These are phyloP conservation scores for Myxozyma vanderwaltii DNA, from an alignment of 805 yeast genomes.

Conservation along the genomic window DNA sequence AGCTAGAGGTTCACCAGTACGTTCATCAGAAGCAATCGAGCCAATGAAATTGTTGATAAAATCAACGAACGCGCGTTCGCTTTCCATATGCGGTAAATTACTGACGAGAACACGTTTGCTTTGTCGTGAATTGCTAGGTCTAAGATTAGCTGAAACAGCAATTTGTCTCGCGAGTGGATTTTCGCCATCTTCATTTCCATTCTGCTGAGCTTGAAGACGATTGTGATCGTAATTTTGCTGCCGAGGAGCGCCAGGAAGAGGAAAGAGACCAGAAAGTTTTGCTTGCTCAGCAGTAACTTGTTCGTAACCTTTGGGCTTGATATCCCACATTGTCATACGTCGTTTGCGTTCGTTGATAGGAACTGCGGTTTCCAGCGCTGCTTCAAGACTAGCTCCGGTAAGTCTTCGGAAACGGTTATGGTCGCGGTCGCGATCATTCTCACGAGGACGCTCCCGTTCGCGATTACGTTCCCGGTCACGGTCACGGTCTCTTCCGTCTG, in stretches of 20 bases:
- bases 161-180: constrained; percentile 20
- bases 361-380: constrained; percentile 46
- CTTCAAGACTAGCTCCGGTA: constrained; percentile 17
- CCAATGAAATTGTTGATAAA: constrained; percentile 28
- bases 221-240: constrained; percentile 27
- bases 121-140: constrained; percentile 32
- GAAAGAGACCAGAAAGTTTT: constrained; percentile 75
- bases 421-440: constrained; percentile 18
- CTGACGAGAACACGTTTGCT: constrained; percentile 32
- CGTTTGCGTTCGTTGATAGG: constrained; percentile 58
- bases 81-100: constrained; percentile 19
- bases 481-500: constrained; percentile 28
- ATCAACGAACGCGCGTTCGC: constrained; percentile 19
- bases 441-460: constrained; percentile 31
- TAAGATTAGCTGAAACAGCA: constrained; percentile 22
- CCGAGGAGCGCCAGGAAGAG: constrained; percentile 64
- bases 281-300: constrained; percentile 74
- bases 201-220: constrained; percentile 16
- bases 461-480: constrained; percentile 12
- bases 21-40: constrained; percentile 18
- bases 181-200: constrained; percentile 6
- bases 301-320: constrained; percentile 71
- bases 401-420: constrained; percentile 1
- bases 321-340: constrained; percentile 65
- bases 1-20: constrained; percentile 14